phyloP scores from a whole-genome alignment of 148 eudicot genomes.

The Nepenthes gracilis region DNA sequence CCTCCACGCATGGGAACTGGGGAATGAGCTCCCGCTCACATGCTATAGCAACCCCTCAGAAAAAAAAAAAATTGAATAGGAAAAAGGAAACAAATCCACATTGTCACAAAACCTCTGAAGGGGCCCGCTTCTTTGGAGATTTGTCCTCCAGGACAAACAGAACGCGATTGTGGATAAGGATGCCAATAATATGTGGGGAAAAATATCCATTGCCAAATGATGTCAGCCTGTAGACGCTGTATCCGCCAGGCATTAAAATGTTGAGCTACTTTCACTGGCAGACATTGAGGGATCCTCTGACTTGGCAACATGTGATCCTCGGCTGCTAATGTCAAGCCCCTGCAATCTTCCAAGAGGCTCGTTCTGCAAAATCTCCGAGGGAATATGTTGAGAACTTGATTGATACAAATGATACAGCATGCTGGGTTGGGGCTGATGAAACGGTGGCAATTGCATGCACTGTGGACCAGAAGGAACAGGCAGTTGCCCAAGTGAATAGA shows the following conservation, averaged over 20 bases:
- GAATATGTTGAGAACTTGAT: conserved; percentile 9
- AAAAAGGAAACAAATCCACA: no score
- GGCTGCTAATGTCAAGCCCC: conserved; percentile 32
- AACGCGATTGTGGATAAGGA: no score
- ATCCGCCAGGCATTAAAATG: conserved; percentile 26
- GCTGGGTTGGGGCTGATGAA: conserved; percentile 17
- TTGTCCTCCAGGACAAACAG: no score
- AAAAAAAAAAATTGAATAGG: no score
- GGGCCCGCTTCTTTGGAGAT: no score
- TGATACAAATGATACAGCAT: conserved; percentile 18
- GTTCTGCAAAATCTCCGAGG: conserved; percentile 16
- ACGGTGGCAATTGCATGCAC: conserved; percentile 23
- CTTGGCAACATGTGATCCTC: conserved; percentile 24
- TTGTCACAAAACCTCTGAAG: no score
- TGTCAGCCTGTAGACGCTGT: neutral
- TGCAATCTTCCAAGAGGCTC: conserved; percentile 29
- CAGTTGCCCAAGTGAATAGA: conserved; percentile 21
- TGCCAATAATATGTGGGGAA: no score
- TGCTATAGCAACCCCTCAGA: no score
- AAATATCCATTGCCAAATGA: no score
- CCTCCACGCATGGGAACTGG: no score
- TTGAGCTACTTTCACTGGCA: conserved; percentile 43
- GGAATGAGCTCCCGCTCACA: no score
- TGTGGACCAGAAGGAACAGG: conserved; percentile 21
- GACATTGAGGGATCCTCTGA: conserved; percentile 31